Evolutionary conservation across 768 basidiomycete genomes (phyloP), one percentile per base, ranked within the genome.

Genomic region (Collybia mongolica): DNA sequence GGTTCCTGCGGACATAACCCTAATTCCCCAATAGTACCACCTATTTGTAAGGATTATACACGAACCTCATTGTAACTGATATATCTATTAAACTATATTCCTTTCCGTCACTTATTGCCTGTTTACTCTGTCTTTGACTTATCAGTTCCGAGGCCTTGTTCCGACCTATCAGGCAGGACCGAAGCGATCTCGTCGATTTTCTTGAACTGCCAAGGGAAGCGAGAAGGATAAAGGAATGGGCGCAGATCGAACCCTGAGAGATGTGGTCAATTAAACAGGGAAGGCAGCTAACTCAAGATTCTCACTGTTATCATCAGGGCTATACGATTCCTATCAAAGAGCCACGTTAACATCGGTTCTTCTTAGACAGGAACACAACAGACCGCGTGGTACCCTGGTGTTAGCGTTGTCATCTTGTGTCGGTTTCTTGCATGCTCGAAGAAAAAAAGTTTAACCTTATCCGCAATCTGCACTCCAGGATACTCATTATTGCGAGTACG

Each of bases 351-450:
- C 24, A 42, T 35, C 48, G 37, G 14, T 18, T 20, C 5, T 18
- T 20, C 22, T 19, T 3, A n/a, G 38, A 19, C 14, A 36, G 14
- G n/a, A 38, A 40, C 24, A 42, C 44, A 6, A 75, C 90, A 61
- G 55, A 88, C 96, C 42, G 94, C 94, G 65, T 97, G 94, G 61
- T 97, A 97, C 1, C 92, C 80, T 1, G 94, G 94, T 2, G 94
- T 97, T 54, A 97, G 64, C 0, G 93, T 96, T 20, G 94, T 96
- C 94, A 99, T 98, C 81, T 99, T 99, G 73, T 98, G 97, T 40
- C 95, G 73, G 66, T 99, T 99, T 46, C 95, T 77, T 0, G 97
- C 97, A 59, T 99, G 85, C 65, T 97, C 93, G 59, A 94, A 96
- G 75, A 92, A 98, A 75, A 99, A 99, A 35, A 84, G 70, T 66